These are phyloP conservation scores for Zasmidium cellare DNA, from an alignment of 2,329 filamentous ascomycete species.

Conservation along the genomic window DNA sequence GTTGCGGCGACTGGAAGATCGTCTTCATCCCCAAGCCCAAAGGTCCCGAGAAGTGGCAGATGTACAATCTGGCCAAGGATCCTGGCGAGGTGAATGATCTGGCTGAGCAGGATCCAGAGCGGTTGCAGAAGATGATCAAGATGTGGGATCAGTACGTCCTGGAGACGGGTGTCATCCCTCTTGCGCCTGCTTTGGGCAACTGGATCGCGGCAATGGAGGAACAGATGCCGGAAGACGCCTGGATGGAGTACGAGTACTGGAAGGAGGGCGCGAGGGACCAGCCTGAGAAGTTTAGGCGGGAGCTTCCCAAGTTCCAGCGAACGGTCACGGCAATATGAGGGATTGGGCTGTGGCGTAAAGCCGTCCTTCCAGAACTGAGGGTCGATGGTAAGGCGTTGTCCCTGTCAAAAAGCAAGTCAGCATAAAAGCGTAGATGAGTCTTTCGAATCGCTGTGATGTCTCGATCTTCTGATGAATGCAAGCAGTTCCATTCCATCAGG, in stretches of 20 bases:
- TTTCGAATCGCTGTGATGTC: too few species aligned
- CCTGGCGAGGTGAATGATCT: conserved; percentile 50
- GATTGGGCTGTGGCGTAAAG: too few species aligned
- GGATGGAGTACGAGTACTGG: conserved; percentile 69
- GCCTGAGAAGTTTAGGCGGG: conserved; percentile 36
- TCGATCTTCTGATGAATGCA: too few species aligned
- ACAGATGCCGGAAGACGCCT: conserved; percentile 65
- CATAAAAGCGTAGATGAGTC: too few species aligned
- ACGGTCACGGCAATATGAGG: conserved; percentile 25
- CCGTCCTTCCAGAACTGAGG: too few species aligned
- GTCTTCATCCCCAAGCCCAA: conserved; percentile 59
- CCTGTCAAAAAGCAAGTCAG: too few species aligned
- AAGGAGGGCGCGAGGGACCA: conserved; percentile 50
- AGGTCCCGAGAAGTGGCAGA: conserved; percentile 57
- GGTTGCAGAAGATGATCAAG: conserved; percentile 50
- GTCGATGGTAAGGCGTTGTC: too few species aligned
- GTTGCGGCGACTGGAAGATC: conserved; percentile 59
- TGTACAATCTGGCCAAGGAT: conserved; percentile 56
- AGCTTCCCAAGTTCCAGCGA: conserved; percentile 33
- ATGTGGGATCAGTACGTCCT: conserved; percentile 60
- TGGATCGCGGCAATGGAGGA: conserved; percentile 63
- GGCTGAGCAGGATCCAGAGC: conserved; percentile 41
- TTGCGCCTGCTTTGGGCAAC: conserved; percentile 58
- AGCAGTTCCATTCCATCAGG: too few species aligned
- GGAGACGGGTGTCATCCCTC: conserved; percentile 61